Percentiles rank a stretch among this genome's conserved stretches.
These are phyloP conservation scores for Rhizopus stolonifer DNA, from an alignment of 371 early-diverging fungal species.

Conservation along the genomic window DNA sequence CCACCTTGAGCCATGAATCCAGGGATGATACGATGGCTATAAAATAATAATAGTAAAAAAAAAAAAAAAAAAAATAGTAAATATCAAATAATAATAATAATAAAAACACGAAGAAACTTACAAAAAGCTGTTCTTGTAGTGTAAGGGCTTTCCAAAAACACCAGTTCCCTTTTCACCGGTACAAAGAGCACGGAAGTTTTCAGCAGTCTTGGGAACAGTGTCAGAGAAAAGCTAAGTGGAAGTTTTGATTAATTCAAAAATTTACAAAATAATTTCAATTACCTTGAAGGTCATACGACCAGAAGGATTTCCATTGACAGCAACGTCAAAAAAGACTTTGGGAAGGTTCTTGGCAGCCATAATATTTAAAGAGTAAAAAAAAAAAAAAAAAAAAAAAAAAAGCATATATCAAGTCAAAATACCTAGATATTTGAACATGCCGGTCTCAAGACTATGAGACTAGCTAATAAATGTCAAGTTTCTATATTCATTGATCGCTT, in stretches of 20 bases:
- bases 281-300: slow-evolving; percentile 65
- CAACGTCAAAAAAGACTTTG: slow-evolving; percentile 63
- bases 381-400: too few species aligned
- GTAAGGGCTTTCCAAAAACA: slow-evolving; percentile 58
- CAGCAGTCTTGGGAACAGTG: slow-evolving; percentile 94
- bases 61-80: neutral
- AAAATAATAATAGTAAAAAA: neutral
- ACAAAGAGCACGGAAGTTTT: slow-evolving; percentile 93
- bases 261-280: slow-evolving; percentile 31
- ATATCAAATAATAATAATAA: too few species aligned
- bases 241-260: slow-evolving; percentile 48
- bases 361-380: too few species aligned
- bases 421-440: too few species aligned
- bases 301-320: slow-evolving; percentile 51
- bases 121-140: slow-evolving; percentile 86
- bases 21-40: slow-evolving; percentile 89
- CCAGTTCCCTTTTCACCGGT: slow-evolving; percentile 79
- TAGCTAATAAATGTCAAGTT: too few species aligned
- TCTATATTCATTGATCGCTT: too few species aligned
- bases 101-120: slow-evolving; percentile 32
- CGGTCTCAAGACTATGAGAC: too few species aligned
- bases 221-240: slow-evolving; percentile 82
- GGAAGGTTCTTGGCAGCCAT: slow-evolving; percentile 36
- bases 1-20: slow-evolving; percentile 99
- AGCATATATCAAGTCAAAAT: too few species aligned